Percentiles rank a stretch among this genome's conserved stretches.
Conservation (phyloP, 495 filamentous ascomycete genomes). For the Oidiodendron maius region DNA sequence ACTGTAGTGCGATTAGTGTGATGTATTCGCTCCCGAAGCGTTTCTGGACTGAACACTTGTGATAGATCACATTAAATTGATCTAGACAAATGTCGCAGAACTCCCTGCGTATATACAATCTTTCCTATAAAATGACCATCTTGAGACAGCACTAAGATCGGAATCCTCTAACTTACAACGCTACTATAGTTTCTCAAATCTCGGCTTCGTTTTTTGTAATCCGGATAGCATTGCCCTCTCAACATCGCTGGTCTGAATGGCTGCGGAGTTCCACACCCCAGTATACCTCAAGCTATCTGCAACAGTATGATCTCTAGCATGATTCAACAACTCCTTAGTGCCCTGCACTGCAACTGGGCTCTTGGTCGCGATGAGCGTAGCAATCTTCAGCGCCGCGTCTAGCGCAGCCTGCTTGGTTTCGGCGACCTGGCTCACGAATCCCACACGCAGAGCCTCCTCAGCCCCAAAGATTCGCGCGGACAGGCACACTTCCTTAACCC, state of each 20-base stretch:
- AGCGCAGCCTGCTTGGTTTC: slow-evolving; percentile 58
- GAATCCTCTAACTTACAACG: no score
- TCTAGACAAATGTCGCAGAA: no score
- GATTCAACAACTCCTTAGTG: slow-evolving; percentile 91
- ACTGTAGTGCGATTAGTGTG: no score
- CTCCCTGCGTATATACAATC: no score
- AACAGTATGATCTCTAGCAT: slow-evolving; percentile 69
- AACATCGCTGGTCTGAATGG: slow-evolving; percentile 78
- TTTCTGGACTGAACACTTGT: no score
- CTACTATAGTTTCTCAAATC: slow-evolving; percentile 76
- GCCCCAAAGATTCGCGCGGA: slow-evolving; percentile 72
- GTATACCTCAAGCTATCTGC: slow-evolving; percentile 81
- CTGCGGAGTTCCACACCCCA: slow-evolving; percentile 76
- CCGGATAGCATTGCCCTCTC: slow-evolving; percentile 66
- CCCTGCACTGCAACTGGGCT: slow-evolving; percentile 89
- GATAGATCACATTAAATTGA: no score
- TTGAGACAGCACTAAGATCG: no score
- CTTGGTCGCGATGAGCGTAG: slow-evolving; percentile 65
- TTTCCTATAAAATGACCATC: no score
- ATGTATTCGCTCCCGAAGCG: no score
- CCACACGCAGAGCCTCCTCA: slow-evolving; percentile 73
- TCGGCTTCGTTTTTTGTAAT: slow-evolving; percentile 72
- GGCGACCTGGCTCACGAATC: slow-evolving; percentile 77
- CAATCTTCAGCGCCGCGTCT: slow-evolving; percentile 58
- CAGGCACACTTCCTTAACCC: slow-evolving; percentile 89